Base-by-base conservation (phyloP, 2,329 filamentous ascomycete species). In the Neofusicoccum ribis region DNA sequence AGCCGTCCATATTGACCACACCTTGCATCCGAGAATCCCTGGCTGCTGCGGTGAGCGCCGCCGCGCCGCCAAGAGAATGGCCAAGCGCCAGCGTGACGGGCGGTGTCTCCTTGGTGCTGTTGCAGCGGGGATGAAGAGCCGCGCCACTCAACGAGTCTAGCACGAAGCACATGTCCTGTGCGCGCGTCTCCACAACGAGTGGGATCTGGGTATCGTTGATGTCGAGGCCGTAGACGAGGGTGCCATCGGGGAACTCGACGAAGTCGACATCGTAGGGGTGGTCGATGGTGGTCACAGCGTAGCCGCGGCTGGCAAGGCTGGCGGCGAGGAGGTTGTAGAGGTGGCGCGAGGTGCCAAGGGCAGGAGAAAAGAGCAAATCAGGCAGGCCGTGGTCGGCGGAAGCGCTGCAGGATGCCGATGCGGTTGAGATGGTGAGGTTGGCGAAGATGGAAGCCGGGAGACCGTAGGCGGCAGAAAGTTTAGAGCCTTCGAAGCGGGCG, bases 241-340 rank as follows among this genome's bases (percentile, higher is more conserved):
- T 23, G 4, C 51, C 82, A 63, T 83, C 72, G 0, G 82, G 79
- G n/a, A 82, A 84, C 63, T 83, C 78, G 8, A 85, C 77, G 20
- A 82, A 73, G 0, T 70, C 65, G 0, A 79, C 75, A 54, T 85
- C 83, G 54, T 81, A 79, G 0, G 83, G 77, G 59, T 85, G 83
- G 64, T 86, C 84, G 27, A 86, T 72, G 0, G 82, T 73, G 12
- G 84, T 72, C 2, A 86, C 80, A 0, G 78, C 73, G 56, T 79
- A 81, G 0, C 83, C 83, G 5, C 78, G 73, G 15, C 80, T 81
- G 0, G 82, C 81, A 3, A 86, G 73, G 3, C 81, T 78, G 2
- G 77, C 77, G 1, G 82, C 80, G 65, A 81, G 75, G 5, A 76
- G 77, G 3, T 72, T 76, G 68, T 85, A 82, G 1, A 83, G 51